phyloP scores from a whole-genome alignment of 2,329 filamentous ascomycete genomes.

The Diaporthe capsici region DNA sequence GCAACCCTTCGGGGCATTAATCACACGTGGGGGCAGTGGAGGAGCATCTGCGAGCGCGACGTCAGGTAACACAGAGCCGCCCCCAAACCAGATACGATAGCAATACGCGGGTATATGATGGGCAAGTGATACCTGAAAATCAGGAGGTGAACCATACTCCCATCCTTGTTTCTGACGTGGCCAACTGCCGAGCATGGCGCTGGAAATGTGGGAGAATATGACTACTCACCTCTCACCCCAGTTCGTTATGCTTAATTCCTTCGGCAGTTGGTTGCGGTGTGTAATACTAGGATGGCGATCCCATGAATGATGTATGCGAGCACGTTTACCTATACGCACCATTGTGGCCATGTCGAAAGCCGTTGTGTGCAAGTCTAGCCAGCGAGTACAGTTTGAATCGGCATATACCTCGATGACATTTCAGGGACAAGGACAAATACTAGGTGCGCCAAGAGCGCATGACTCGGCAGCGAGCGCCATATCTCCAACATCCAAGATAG shows the following conservation, averaged over 20 bases:
- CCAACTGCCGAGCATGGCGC: not conserved
- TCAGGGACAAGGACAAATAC: not conserved
- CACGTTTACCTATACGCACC: no score
- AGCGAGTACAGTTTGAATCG: not conserved
- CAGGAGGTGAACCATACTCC: not conserved
- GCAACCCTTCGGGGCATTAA: conserved; percentile 27
- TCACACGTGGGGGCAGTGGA: conserved; percentile 28
- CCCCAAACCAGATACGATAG: not conserved
- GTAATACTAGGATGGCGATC: conserved; percentile 1
- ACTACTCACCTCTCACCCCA: not conserved
- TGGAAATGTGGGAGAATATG: not conserved
- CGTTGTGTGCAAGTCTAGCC: not conserved
- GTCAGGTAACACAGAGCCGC: conserved; percentile 28
- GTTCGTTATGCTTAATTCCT: not conserved
- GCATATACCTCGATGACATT: no score
- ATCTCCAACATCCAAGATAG: not conserved
- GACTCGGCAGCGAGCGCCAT: conserved; percentile 9
- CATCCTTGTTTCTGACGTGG: not conserved
- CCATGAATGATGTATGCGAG: not conserved
- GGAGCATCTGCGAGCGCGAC: conserved; percentile 15
- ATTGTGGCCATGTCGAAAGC: not conserved
- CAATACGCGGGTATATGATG: not conserved
- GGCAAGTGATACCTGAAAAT: not conserved
- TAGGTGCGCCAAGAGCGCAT: conserved; percentile 6
- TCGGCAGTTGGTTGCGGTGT: conserved; percentile 5